A percentile compares a stretch with the other conserved stretches of the same genome.
phyloP scores from a whole-genome alignment of 1,139 yeast genomes.

The Pneumocystis canis region DNA sequence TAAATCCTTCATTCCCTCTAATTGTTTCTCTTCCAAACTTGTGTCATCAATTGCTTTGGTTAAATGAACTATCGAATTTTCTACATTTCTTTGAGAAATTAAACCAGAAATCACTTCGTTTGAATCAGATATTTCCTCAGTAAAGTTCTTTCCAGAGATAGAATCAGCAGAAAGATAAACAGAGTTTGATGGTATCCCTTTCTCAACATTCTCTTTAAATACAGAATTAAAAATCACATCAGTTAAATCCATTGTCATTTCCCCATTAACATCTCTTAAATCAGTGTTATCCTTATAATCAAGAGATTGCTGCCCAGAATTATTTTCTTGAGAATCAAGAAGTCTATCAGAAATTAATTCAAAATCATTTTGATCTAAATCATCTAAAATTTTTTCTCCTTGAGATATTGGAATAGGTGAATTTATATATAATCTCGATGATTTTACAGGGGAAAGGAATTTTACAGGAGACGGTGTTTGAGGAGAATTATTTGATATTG shows the following conservation, averaged over 20 bases:
- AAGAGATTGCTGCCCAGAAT: neutral
- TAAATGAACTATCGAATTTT: neutral
- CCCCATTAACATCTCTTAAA: constrained; percentile 11
- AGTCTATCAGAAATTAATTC: neutral
- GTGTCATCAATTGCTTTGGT: neutral
- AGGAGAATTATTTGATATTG: constrained; percentile 1
- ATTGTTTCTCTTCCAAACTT: neutral
- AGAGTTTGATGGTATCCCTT: constrained; percentile 5
- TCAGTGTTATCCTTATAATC: neutral
- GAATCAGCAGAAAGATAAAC: constrained; percentile 3
- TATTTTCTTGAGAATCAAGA: neutral
- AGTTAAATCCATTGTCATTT: constrained; percentile 17
- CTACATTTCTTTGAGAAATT: neutral
- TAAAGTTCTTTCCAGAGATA: neutral
- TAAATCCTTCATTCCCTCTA: neutral
- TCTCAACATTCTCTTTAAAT: neutral
- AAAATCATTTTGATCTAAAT: neutral
- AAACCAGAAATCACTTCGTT: neutral
- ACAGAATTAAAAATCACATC: constrained; percentile 7
- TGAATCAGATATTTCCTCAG: constrained; percentile 6
- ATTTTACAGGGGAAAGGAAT: constrained; percentile 12
- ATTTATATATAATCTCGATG: neutral
- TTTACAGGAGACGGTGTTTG: constrained; percentile 2
- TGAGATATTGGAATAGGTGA: neutral
- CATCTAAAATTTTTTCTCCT: neutral